Evolutionary conservation across 306 rosid species (phyloP).

Genomic region (Lathyrus tuberosus): DNA sequence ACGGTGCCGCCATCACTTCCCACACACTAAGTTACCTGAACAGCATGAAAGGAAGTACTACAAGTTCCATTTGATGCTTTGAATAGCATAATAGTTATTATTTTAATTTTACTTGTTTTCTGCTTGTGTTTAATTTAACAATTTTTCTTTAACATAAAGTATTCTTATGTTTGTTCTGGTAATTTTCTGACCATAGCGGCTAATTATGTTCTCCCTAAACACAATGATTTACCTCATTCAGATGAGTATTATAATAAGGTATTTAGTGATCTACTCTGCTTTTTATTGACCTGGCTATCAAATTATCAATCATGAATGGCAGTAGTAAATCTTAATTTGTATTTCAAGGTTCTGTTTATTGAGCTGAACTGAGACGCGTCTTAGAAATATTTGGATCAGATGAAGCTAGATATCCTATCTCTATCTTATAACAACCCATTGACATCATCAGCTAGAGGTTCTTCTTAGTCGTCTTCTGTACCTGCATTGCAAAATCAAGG

Average conservation of each 20-base stretch:
- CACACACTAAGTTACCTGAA: too few species aligned
- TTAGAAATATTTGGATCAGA: constrained; percentile 50
- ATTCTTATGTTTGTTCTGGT: constrained; percentile 13
- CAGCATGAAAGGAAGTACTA: too few species aligned
- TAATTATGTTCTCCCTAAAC: constrained; percentile 57
- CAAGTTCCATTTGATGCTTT: too few species aligned
- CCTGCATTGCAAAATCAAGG: constrained; percentile 42
- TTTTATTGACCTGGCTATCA: too few species aligned
- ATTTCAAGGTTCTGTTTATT: too few species aligned
- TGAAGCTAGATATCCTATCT: constrained; percentile 17
- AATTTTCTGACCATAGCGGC: constrained; percentile 39
- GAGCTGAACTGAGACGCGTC: constrained; percentile 45
- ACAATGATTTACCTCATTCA: too few species aligned
- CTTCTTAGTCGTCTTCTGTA: constrained; percentile 12
- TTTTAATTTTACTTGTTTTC: constrained; percentile 23
- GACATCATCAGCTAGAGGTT: neutral
- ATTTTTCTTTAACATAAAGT: neutral
- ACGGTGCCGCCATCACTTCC: too few species aligned
- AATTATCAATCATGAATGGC: too few species aligned
- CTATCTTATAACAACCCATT: too few species aligned
- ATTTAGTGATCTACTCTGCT: too few species aligned
- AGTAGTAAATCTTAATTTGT: too few species aligned
- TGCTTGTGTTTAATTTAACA: constrained; percentile 1
- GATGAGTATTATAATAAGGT: too few species aligned
- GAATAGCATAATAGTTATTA: constrained; percentile 54